These are phyloP conservation scores for Podaxis mareebaensis DNA, from an alignment of 768 basidiomycete genomes.

Conservation along the genomic window DNA sequence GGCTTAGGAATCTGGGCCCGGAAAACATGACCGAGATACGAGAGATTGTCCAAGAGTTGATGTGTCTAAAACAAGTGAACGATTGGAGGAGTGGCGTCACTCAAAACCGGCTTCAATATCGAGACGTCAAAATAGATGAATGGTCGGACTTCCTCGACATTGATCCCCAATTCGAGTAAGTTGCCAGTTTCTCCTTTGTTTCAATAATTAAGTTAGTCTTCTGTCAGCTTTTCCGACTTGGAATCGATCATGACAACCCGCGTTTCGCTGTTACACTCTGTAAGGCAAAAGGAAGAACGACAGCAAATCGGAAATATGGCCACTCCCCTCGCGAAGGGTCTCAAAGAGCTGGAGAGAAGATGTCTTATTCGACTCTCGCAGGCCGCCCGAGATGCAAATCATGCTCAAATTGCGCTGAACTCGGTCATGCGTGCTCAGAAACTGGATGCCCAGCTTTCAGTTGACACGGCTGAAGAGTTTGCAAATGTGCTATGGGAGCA, in stretches of 20 bases:
- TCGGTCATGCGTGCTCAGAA: slow-evolving; percentile 76
- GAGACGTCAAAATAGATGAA: slow-evolving; percentile 31
- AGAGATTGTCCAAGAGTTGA: slow-evolving; percentile 64
- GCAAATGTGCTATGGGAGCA: slow-evolving; percentile 89
- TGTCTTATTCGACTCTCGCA: slow-evolving; percentile 73
- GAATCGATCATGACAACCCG: slow-evolving; percentile 83
- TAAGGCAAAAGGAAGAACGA: slow-evolving; percentile 66
- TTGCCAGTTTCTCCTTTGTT: slow-evolving; percentile 16
- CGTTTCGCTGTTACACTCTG: slow-evolving; percentile 76
- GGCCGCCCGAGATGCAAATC: slow-evolving; percentile 66
- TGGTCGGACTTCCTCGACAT: slow-evolving; percentile 50
- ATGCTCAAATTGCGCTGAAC: slow-evolving; percentile 84
- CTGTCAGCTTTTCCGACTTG: slow-evolving; percentile 65
- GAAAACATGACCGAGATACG: slow-evolving; percentile 83
- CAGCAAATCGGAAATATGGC: slow-evolving; percentile 73
- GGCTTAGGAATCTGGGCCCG: slow-evolving; percentile 63
- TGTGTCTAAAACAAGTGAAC: slow-evolving; percentile 79
- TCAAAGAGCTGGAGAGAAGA: slow-evolving; percentile 63
- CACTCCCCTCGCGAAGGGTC: slow-evolving; percentile 48
- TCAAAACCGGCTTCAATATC: slow-evolving; percentile 34
- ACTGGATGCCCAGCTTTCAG: slow-evolving; percentile 45
- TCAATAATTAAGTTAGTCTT: slow-evolving; percentile 11
- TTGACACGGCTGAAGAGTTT: slow-evolving; percentile 75
- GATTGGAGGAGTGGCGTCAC: slow-evolving; percentile 51
- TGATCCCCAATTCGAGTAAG: slow-evolving; percentile 68